A percentile compares a stretch with the other conserved stretches of the same genome.
phyloP scores from a whole-genome alignment of 2,329 filamentous ascomycete species.

The Clathrospora elynae region DNA sequence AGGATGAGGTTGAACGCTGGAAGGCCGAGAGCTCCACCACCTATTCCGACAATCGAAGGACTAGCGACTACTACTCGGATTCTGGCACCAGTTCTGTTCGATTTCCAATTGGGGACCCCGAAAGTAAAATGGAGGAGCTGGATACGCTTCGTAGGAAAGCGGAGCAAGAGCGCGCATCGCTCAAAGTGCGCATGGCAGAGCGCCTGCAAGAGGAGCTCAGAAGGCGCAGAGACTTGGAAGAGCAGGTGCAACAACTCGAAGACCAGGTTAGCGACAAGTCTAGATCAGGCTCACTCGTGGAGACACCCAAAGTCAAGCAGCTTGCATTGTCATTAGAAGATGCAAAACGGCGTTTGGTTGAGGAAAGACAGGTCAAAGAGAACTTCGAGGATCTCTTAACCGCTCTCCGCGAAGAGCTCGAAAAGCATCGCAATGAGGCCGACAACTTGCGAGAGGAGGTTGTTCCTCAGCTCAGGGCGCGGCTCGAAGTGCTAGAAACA shows the following conservation, averaged over 20 bases:
- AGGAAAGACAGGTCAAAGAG: constrained; percentile 85
- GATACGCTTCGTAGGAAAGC: constrained; percentile 80
- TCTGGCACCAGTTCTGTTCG: constrained; percentile 87
- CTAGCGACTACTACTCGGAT: constrained; percentile 98
- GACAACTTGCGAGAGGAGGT: constrained; percentile 91
- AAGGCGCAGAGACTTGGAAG: constrained; percentile 75
- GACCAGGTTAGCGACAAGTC: constrained; percentile 63
- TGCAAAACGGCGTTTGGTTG: constrained; percentile 76
- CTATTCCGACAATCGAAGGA: constrained; percentile 70
- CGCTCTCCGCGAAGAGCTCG: constrained; percentile 80
- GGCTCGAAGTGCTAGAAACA: constrained; percentile 76
- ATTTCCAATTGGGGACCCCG: constrained; percentile 67
- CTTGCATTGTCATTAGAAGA: constrained; percentile 82
- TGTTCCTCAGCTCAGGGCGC: constrained; percentile 75
- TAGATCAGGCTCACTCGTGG: constrained; percentile 31
- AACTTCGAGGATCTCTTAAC: constrained; percentile 92
- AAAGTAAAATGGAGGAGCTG: constrained; percentile 69
- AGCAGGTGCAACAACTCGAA: constrained; percentile 81
- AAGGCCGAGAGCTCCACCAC: constrained; percentile 73
- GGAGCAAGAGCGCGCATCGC: constrained; percentile 87
- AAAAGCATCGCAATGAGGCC: constrained; percentile 81
- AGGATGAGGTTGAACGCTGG: constrained; percentile 87
- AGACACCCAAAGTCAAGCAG: constrained; percentile 68
- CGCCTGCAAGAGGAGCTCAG: constrained; percentile 87
- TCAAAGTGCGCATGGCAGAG: constrained; percentile 81